A percentile compares a stretch with the other conserved stretches of the same genome.
These are phyloP conservation scores for Solanum paucissectum DNA, from an alignment of 257 asterid species.

Conservation along the genomic window DNA sequence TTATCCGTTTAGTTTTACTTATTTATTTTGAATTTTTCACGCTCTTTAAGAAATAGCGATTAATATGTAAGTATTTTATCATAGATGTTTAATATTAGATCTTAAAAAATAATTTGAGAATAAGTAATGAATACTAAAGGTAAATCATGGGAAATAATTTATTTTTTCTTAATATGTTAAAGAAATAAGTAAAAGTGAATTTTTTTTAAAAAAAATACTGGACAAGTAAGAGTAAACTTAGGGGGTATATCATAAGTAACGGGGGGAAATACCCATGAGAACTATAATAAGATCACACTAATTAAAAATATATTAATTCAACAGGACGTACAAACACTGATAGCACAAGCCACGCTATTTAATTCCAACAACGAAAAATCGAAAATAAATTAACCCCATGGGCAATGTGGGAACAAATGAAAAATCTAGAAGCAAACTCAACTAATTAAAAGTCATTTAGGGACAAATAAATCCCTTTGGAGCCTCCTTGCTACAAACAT, in stretches of 20 bases:
- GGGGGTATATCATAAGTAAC: not conserved
- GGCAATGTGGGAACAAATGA: not conserved
- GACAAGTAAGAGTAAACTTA: not conserved
- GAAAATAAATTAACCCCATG: not conserved
- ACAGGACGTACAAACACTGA: not conserved
- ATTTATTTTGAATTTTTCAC: too few species aligned
- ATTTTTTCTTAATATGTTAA: too few species aligned
- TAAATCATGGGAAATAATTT: not conserved
- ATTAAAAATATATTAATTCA: not conserved
- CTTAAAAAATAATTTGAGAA: not conserved
- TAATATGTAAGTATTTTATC: not conserved
- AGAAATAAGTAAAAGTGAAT: not conserved
- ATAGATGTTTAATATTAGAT: not conserved
- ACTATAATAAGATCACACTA: not conserved
- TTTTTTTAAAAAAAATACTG: rapidly evolving
- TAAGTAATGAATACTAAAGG: too few species aligned
- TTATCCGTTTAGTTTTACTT: too few species aligned
- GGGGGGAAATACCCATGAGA: not conserved
- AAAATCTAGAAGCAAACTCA: not conserved
- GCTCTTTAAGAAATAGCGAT: too few species aligned
- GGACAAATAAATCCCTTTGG: slow-evolving; percentile 41
- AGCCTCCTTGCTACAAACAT: slow-evolving; percentile 36
- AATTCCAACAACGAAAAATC: not conserved
- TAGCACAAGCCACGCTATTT: not conserved
- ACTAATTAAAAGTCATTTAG: not conserved